Evolutionary conservation across 2,329 filamentous ascomycete species (phyloP).

Genomic region (Sclerotinia borealis): DNA sequence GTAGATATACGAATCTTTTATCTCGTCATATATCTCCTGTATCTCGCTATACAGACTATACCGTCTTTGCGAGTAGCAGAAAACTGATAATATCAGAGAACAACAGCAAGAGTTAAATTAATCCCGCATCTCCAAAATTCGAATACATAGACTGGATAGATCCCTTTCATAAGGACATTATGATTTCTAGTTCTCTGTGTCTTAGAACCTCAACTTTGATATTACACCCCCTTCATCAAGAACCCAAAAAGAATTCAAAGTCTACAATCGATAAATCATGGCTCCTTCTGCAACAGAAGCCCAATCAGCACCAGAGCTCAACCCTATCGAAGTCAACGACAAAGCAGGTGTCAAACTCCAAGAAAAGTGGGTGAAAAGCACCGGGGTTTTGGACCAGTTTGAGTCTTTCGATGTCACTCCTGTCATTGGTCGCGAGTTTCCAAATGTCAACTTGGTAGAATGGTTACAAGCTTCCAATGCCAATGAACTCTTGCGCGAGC

Average conservation of each 20-base stretch:
- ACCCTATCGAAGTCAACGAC: slow-evolving; percentile 4
- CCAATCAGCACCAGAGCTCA: background rate
- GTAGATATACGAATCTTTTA: background rate
- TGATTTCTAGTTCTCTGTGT: slow-evolving; percentile 19
- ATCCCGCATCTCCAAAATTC: background rate
- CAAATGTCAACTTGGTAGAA: slow-evolving; percentile 38
- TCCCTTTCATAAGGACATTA: background rate
- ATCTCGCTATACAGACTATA: background rate
- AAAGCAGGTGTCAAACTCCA: slow-evolving; percentile 14
- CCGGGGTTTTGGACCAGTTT: slow-evolving; percentile 27
- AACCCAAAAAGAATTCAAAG: background rate
- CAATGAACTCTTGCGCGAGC: slow-evolving; percentile 43
- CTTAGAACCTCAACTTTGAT: slow-evolving; percentile 15
- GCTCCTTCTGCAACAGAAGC: slow-evolving; percentile 22
- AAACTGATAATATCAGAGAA: background rate
- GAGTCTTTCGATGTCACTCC: slow-evolving; percentile 38
- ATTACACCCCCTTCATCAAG: slow-evolving; percentile 7
- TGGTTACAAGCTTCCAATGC: slow-evolving; percentile 42
- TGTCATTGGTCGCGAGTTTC: slow-evolving; percentile 43
- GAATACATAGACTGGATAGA: slow-evolving; percentile 1
- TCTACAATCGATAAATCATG: slow-evolving; percentile 13
- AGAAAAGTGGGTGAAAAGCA: slow-evolving; percentile 25
- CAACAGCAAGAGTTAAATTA: background rate
- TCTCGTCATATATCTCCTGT: background rate
- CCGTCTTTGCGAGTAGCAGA: background rate